Base-by-base conservation (phyloP, 2,329 filamentous ascomycete genomes). In the Sporothrix sp. region DNA sequence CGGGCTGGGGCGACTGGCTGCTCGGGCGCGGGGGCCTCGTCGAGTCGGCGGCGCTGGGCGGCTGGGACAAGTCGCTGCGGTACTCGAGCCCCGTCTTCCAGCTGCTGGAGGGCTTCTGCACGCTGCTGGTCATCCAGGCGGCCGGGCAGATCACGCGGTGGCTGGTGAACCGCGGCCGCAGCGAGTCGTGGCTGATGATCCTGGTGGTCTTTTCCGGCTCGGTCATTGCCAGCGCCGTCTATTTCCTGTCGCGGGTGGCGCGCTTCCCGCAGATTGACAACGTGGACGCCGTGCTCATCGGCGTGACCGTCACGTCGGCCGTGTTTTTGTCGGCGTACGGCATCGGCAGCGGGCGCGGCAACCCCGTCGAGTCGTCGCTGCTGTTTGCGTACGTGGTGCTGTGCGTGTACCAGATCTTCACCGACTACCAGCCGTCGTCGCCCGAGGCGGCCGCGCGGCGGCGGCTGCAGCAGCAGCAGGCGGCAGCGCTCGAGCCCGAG, bases 331-430 rank as follows among this genome's bases (percentile, higher is more conserved):
- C 88, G 64, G 87, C 85, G 13, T 96, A 91, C 75, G 93, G 93
- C 23, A 96, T 97, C 59, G 87, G 86, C 55, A 95, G 87, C 61
- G 91, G 91, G 2, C 83, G 90, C 60, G 93, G 93, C 54, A 98
- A 95, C 61, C 88, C 91, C 2, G 86, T 97, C 50, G 91, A 98
- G 68, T 95, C 88, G 58, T 95, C 91, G 20, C 73, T 98, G 10
- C 77, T 98, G 52, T 97, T 98, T 63, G 91, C 93, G 61, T 98
- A 98, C 67, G 81, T 96, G 54, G 93, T 95, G n/a, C 82, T 98
- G 56, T 97, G 91, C 71, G 86, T 97, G 63, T 98, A 97, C 70
- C 93, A 98, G 67, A 97, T 97, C 66, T 97, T 97, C 67, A 98
- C 93, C 61, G 93, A 98, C 68, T 97, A 97, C 68, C 81, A 91